Conservation (phyloP, 2,329 filamentous ascomycete species). For the Akanthomyces uredinophilus region DNA sequence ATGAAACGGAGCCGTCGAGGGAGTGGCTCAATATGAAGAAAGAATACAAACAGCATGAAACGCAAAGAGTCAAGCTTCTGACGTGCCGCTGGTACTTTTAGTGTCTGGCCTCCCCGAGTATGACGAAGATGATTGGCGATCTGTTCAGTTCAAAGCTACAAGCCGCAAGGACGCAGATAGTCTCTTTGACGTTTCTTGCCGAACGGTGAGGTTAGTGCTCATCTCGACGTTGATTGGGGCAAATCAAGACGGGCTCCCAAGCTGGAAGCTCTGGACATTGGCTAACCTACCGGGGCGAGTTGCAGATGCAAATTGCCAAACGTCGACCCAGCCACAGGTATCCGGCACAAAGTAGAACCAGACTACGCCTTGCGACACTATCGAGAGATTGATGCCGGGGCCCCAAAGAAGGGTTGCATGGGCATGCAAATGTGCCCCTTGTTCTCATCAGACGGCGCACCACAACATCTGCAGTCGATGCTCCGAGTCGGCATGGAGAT, state of each 20-base stretch:
- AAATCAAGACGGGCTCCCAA: background rate
- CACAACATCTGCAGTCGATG: background rate
- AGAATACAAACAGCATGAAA: background rate
- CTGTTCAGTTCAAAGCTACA: slow-evolving; percentile 49
- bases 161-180: slow-evolving; percentile 25
- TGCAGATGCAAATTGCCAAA: slow-evolving; percentile 64
- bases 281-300: slow-evolving; percentile 9
- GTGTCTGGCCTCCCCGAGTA: slow-evolving; percentile 60
- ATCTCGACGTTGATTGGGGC: background rate
- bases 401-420: slow-evolving; percentile 51
- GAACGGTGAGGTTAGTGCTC: slow-evolving; percentile 53
- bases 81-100: slow-evolving; percentile 20
- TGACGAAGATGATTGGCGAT: slow-evolving; percentile 66
- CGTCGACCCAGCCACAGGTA: slow-evolving; percentile 57
- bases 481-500: slow-evolving; percentile 48
- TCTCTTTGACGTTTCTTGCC: slow-evolving; percentile 53
- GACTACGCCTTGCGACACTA: slow-evolving; percentile 53
- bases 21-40: too few species aligned
- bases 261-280: background rate
- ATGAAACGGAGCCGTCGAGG: background rate
- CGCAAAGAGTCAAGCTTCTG: too few species aligned
- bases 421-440: slow-evolving; percentile 63
- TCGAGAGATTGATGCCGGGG: slow-evolving; percentile 56
- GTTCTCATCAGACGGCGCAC: slow-evolving; percentile 30
- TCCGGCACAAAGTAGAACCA: slow-evolving; percentile 50